Percentiles rank a stretch among this genome's conserved stretches.
These are phyloP conservation scores for Tetradesmus lagerheimii DNA, from an alignment of 139 green algal genomes.

Conservation along the genomic window DNA sequence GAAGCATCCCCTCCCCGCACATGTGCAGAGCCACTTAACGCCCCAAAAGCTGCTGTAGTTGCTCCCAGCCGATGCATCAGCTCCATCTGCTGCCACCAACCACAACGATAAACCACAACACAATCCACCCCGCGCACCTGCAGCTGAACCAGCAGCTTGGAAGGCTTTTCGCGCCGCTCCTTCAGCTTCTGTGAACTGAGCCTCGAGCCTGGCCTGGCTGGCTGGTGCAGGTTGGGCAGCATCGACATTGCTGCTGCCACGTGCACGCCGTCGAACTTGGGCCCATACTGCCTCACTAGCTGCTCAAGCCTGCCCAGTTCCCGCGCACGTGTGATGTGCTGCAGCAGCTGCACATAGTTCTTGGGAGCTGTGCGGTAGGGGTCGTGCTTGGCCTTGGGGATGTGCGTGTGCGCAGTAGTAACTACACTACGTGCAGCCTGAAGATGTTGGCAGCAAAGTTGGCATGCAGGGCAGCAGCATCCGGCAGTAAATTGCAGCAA, in stretches of 20 bases:
- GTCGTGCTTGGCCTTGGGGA: slow-evolving; percentile 12
- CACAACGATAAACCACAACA: background rate
- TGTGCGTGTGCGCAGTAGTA: background rate
- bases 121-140: slow-evolving; percentile 20
- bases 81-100: background rate
- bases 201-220: background rate
- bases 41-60: too few species aligned
- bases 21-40: too few species aligned
- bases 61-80: too few species aligned
- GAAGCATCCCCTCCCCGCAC: too few species aligned
- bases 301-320: background rate
- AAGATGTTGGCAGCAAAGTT: background rate
- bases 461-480: background rate
- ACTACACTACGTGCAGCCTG: background rate
- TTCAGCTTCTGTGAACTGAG: background rate
- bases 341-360: slow-evolving; percentile 54
- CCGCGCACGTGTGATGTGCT: slow-evolving; percentile 38
- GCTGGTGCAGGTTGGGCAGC: slow-evolving; percentile 40
- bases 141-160: slow-evolving; percentile 38
- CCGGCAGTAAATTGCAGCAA: background rate
- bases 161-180: background rate
- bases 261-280: slow-evolving; percentile 48
- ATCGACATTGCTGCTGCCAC: slow-evolving; percentile 43
- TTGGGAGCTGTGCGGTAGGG: slow-evolving; percentile 34
- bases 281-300: slow-evolving; percentile 22